These are phyloP conservation scores for Auricularia auricula-judae DNA, from an alignment of 768 basidiomycete genomes.

Conservation along the genomic window DNA sequence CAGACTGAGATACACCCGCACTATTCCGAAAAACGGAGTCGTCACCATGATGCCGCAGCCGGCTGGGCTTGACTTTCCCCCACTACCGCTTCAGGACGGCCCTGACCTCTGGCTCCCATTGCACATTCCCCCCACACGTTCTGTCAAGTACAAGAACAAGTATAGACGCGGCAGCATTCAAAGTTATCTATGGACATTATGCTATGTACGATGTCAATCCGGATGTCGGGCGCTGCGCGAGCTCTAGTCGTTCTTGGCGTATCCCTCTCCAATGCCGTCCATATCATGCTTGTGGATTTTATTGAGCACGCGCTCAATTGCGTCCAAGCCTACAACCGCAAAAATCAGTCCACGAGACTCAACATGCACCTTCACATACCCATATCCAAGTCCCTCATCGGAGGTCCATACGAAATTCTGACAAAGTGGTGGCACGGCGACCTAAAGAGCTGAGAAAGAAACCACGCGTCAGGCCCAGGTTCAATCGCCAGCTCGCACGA, in stretches of 20 bases:
- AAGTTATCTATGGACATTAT: not conserved
- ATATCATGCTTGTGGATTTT: slow-evolving; percentile 18
- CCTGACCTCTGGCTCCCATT: too few species aligned
- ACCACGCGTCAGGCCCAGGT: not conserved
- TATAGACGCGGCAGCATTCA: not conserved
- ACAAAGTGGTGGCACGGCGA: slow-evolving; percentile 88
- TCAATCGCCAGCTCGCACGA: not conserved
- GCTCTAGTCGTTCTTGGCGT: not conserved
- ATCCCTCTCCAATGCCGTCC: not conserved
- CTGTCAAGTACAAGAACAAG: too few species aligned
- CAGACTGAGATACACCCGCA: too few species aligned
- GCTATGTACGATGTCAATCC: not conserved
- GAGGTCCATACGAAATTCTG: slow-evolving; percentile 78
- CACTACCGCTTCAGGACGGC: too few species aligned
- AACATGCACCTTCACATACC: slow-evolving; percentile 27
- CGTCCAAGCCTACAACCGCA: slow-evolving; percentile 56
- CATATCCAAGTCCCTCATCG: slow-evolving; percentile 65
- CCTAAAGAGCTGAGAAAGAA: slow-evolving; percentile 42
- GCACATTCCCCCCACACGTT: too few species aligned
- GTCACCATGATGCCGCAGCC: too few species aligned
- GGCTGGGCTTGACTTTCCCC: too few species aligned
- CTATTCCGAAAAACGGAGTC: too few species aligned
- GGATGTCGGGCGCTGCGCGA: not conserved
- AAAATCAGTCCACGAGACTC: too few species aligned
- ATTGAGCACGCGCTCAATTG: slow-evolving; percentile 68